Percentiles rank a stretch among this genome's conserved stretches.
Evolutionary conservation across 1,139 yeast species (phyloP).

Genomic region (Saccharomycopsis hybrid): DNA sequence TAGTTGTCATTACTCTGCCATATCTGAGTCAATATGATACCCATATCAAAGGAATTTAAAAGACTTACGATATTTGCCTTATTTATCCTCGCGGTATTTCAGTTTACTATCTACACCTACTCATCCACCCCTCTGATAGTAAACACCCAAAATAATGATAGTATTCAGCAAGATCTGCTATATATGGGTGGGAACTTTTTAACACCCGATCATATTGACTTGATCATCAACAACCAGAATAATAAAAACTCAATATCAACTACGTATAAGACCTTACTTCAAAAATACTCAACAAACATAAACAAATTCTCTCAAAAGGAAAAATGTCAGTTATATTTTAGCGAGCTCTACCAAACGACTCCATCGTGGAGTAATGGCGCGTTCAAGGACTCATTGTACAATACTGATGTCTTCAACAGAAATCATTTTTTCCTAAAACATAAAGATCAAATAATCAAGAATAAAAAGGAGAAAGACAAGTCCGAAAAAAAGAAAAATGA

Average conservation of each 20-base stretch:
- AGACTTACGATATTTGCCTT: slow-evolving; percentile 3
- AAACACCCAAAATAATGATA: not conserved
- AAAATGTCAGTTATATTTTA: slow-evolving; percentile 18
- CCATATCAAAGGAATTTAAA: slow-evolving; percentile 8
- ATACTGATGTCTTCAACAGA: slow-evolving; percentile 15
- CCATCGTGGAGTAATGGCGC: slow-evolving; percentile 17
- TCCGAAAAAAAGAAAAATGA: slow-evolving; percentile 2
- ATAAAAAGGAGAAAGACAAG: slow-evolving; percentile 4
- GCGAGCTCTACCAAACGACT: slow-evolving; percentile 6
- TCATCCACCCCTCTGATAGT: not conserved
- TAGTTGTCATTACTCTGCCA: too few species aligned
- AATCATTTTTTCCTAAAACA: slow-evolving; percentile 10
- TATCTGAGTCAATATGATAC: not conserved
- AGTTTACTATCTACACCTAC: slow-evolving; percentile 3
- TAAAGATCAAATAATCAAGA: slow-evolving; percentile 7
- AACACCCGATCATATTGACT: slow-evolving; percentile 7
- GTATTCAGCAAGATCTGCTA: not conserved
- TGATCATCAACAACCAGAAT: slow-evolving; percentile 6
- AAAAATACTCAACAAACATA: slow-evolving; percentile 6
- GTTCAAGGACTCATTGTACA: slow-evolving; percentile 7
- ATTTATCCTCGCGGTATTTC: not conserved
- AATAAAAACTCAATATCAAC: slow-evolving; percentile 12
- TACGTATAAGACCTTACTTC: slow-evolving; percentile 6
- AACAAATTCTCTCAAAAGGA: slow-evolving; percentile 5
- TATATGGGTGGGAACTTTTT: not conserved